Conservation (phyloP, 2,329 filamentous ascomycete genomes). For the Colletotrichum falcatum region DNA sequence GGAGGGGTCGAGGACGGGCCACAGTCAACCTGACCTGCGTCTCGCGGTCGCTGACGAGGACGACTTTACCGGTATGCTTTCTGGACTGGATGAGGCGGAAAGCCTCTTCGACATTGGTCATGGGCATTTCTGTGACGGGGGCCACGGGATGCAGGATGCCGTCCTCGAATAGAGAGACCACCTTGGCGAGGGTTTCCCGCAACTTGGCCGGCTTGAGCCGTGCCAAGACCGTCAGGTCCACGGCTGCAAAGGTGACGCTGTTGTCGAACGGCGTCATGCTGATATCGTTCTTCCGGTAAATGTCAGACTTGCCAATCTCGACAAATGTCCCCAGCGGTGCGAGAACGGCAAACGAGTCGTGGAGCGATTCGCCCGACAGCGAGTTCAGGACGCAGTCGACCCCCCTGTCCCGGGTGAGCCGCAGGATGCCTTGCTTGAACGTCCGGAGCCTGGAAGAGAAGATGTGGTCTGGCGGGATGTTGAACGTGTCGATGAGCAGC, state of each 20-base stretch:
- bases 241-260: slow-evolving; percentile 59
- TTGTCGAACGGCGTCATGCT: slow-evolving; percentile 60
- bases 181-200: slow-evolving; percentile 40
- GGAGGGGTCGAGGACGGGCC: slow-evolving; percentile 23
- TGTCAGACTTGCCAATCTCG: slow-evolving; percentile 57
- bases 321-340: slow-evolving; percentile 59
- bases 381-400: slow-evolving; percentile 56
- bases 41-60: slow-evolving; percentile 48
- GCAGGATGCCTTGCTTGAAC: slow-evolving; percentile 48
- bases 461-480: slow-evolving; percentile 45
- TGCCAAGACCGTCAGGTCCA: slow-evolving; percentile 52
- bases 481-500: slow-evolving; percentile 45
- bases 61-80: slow-evolving; percentile 53
- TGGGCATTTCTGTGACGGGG: slow-evolving; percentile 51
- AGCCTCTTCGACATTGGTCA: slow-evolving; percentile 50
- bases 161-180: slow-evolving; percentile 38
- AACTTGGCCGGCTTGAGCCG: slow-evolving; percentile 33
- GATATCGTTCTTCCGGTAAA: slow-evolving; percentile 54
- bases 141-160: slow-evolving; percentile 48
- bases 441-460: slow-evolving; percentile 44
- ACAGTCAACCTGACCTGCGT: slow-evolving; percentile 41
- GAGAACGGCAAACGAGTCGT: slow-evolving; percentile 57
- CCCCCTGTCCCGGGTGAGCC: slow-evolving; percentile 46
- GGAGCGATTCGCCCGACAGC: slow-evolving; percentile 55
- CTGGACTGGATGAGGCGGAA: slow-evolving; percentile 43